Percentiles rank a stretch among this genome's conserved stretches.
Evolutionary conservation across 768 basidiomycete species (phyloP).

Genomic region (Chalciporus piperatus): DNA sequence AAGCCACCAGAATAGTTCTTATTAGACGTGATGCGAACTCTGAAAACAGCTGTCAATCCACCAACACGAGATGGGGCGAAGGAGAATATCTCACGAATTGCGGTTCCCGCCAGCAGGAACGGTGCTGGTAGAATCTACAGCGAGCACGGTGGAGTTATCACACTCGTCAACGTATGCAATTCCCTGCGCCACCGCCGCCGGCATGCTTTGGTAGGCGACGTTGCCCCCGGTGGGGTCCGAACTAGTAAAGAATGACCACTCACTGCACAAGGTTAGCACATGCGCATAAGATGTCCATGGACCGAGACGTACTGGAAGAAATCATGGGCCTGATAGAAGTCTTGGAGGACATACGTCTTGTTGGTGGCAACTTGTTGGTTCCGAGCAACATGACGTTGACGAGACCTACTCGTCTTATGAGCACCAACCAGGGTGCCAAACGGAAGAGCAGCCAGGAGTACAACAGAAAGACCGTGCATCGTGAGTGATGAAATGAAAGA

Average conservation of each 20-base stretch:
- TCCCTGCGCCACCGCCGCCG: slow-evolving; percentile 46
- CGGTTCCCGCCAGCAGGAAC: slow-evolving; percentile 53
- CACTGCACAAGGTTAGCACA: slow-evolving; percentile 34
- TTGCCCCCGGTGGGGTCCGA: slow-evolving; percentile 69
- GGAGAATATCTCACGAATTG: slow-evolving; percentile 39
- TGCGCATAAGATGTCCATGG: background rate
- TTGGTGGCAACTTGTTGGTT: slow-evolving; percentile 11
- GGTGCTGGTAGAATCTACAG: slow-evolving; percentile 55
- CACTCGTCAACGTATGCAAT: slow-evolving; percentile 59
- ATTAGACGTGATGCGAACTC: slow-evolving; percentile 66
- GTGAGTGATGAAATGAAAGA: slow-evolving; percentile 11
- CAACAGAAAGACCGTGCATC: slow-evolving; percentile 34
- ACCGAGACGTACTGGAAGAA: slow-evolving; percentile 54
- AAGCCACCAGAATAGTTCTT: slow-evolving; percentile 64
- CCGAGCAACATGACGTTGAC: slow-evolving; percentile 27
- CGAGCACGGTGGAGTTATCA: slow-evolving; percentile 55
- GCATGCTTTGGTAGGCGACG: slow-evolving; percentile 55
- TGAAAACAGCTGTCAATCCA: slow-evolving; percentile 22
- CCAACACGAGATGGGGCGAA: background rate
- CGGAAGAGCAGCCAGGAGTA: slow-evolving; percentile 31
- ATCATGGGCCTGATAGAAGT: slow-evolving; percentile 46
- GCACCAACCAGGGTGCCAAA: slow-evolving; percentile 39
- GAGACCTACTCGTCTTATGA: slow-evolving; percentile 27
- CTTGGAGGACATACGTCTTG: slow-evolving; percentile 35
- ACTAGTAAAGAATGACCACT: slow-evolving; percentile 64